Evolutionary conservation across 129 eudicot genomes (phyloP), one percentile per base, ranked within the genome.

Genomic region (Ambrosia trifida): DNA sequence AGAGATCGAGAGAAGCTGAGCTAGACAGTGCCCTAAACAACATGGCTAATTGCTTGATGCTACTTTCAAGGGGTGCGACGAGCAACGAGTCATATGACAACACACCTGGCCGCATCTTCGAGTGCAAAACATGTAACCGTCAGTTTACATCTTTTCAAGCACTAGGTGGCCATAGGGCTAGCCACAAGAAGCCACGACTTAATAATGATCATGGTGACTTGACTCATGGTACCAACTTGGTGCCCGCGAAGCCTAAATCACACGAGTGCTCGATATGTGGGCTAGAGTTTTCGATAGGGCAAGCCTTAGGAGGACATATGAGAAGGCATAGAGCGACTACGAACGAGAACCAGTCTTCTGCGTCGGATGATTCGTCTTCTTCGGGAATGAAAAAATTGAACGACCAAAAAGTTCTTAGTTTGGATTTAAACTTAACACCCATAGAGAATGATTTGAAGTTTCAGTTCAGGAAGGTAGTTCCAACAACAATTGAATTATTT

Each of bases 261-360:
- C 98, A 92, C 57, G 98, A 92, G 76, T 92, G 98, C 72, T 76
- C 98, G n/a, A 75, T 92, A 1, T 92, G 98, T 44, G 96, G 98
- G 28, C 70, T 74, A 2, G 95, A 86, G 75, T 92, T 92, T 43
- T 75, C 95, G 5, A 75, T 92, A 31, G 98, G 98, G 36, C 98
- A 92, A 74, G 98, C 98, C 2, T 79, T 92, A 57, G 98, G 96
- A 2, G 98, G 96, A 10, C 97, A 91, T 33, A 91, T 91, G 97
- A 82, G 97, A 80, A 70, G 97, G 71, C 97, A 91, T 75, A 84
- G 85, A 70, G 76, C 54, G 20, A 64, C 60, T 9, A 61, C 33
- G 10, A 72, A 72, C 2, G 86, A 82, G 10, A 64, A 72, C 28
- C 76, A 43, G 8, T 53, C 66, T 60, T 20, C 66, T 9, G 14